Percentiles rank a stretch among this genome's conserved stretches.
Conservation (phyloP, 1,284 basidiomycete species). For the Microbotryomycetes sp. region DNA sequence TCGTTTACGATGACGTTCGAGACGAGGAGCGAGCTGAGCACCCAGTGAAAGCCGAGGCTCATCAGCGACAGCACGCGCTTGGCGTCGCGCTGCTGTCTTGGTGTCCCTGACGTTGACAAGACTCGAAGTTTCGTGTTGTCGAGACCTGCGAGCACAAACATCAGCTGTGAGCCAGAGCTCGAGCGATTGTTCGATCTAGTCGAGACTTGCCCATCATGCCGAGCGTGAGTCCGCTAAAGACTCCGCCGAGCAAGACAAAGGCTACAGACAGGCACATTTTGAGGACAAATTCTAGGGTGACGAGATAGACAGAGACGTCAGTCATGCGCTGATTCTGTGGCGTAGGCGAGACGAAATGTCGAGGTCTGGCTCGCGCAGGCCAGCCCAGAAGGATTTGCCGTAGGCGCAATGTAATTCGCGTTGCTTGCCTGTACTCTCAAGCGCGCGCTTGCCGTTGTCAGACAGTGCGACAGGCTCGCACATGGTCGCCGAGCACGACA, state of each 20-base stretch:
- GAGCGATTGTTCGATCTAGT: not conserved
- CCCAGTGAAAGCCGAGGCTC: constrained; percentile 36
- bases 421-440: too few species aligned
- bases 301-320: not conserved
- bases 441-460: too few species aligned
- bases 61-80: constrained; percentile 40
- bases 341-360: too few species aligned
- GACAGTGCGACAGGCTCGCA: too few species aligned
- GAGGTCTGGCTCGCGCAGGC: too few species aligned
- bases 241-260: constrained; percentile 37
- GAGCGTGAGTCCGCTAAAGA: constrained; percentile 47
- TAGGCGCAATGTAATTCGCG: too few species aligned
- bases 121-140: not conserved
- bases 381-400: too few species aligned
- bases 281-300: not conserved
- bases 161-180: not conserved
- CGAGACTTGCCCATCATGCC: constrained; percentile 48
- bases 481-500: too few species aligned
- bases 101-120: not conserved
- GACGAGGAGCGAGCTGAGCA: constrained; percentile 36
- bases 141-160: not conserved
- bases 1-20: constrained; percentile 43
- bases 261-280: not conserved
- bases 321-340: too few species aligned
- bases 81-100: constrained; percentile 32